Conservation (phyloP, 768 basidiomycete genomes). For the Cyathus striatus region DNA sequence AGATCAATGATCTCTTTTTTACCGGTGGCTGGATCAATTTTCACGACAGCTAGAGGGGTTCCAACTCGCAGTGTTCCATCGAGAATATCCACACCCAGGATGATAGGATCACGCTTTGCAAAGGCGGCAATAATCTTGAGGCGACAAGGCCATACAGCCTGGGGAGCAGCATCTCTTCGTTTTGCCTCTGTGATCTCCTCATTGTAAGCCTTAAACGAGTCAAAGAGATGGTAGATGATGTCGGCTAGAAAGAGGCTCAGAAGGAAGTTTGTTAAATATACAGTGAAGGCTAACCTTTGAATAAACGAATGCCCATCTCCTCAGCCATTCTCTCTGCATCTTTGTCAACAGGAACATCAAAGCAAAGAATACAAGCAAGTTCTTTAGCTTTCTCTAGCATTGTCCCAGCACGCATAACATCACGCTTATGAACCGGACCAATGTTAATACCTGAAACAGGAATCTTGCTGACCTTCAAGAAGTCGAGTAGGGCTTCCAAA, state of each 20-base stretch:
- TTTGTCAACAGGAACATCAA: slow-evolving; percentile 92
- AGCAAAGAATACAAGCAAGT: slow-evolving; percentile 91
- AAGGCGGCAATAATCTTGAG: slow-evolving; percentile 92
- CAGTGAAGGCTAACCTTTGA: slow-evolving; percentile 62
- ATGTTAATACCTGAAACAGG: slow-evolving; percentile 98
- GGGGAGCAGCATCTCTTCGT: slow-evolving; percentile 84
- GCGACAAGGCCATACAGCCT: slow-evolving; percentile 95
- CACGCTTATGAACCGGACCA: slow-evolving; percentile 93
- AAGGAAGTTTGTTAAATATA: not conserved
- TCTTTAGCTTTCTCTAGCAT: slow-evolving; percentile 98
- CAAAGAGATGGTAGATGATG: slow-evolving; percentile 98
- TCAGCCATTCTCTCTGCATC: slow-evolving; percentile 90
- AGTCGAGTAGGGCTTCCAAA: slow-evolving; percentile 92
- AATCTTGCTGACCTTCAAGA: slow-evolving; percentile 92
- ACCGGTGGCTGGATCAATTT: slow-evolving; percentile 79
- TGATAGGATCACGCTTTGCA: slow-evolving; percentile 95
- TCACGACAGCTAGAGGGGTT: slow-evolving; percentile 93
- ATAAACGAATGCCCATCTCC: slow-evolving; percentile 90
- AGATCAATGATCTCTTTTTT: slow-evolving; percentile 90
- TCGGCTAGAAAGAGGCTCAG: slow-evolving; percentile 55
- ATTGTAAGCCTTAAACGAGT: slow-evolving; percentile 94
- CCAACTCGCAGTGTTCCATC: slow-evolving; percentile 89
- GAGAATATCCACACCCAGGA: slow-evolving; percentile 92
- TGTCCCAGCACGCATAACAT: slow-evolving; percentile 85
- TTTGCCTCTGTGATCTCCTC: slow-evolving; percentile 90